These are phyloP conservation scores for Selenicereus undatus DNA, from an alignment of 148 eudicot species.

Conservation along the genomic window DNA sequence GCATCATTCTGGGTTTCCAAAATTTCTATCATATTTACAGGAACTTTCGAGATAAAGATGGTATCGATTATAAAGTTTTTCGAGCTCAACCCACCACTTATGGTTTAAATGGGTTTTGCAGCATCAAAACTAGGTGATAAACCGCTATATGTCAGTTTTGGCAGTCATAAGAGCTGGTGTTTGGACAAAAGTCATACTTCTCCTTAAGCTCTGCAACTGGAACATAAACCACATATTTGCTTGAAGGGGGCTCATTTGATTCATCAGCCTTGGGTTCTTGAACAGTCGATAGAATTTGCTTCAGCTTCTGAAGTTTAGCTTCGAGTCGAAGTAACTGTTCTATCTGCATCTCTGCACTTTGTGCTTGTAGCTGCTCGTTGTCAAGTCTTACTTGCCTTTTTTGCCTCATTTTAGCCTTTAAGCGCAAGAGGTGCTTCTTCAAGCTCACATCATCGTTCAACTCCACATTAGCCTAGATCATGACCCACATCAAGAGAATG, in stretches of 20 bases:
- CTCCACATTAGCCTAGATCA: constrained; percentile 36
- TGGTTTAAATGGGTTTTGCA: background rate
- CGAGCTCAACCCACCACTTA: constrained; percentile 5
- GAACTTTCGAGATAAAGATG: background rate
- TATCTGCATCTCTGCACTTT: constrained; percentile 52
- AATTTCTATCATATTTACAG: constrained; percentile 12
- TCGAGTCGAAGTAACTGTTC: constrained; percentile 55
- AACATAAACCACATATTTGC: constrained; percentile 37
- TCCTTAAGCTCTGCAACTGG: constrained; percentile 68
- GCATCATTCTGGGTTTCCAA: background rate
- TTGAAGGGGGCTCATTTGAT: constrained; percentile 14
- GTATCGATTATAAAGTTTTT: background rate
- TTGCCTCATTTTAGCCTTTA: constrained; percentile 26
- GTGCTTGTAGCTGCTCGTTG: constrained; percentile 14
- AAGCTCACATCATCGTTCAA: constrained; percentile 54
- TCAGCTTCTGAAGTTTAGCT: constrained; percentile 49
- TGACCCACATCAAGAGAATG: background rate
- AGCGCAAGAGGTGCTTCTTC: constrained; percentile 37
- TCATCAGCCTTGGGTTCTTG: constrained; percentile 27
- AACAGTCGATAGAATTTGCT: constrained; percentile 37
- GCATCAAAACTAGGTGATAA: background rate
- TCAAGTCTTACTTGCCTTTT: constrained; percentile 11
- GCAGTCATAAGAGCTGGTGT: background rate
- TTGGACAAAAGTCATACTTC: constrained; percentile 32
- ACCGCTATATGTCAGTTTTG: background rate